These are phyloP conservation scores for Eucalyptus leucophloia DNA, from an alignment of 345 rosid species.

Conservation along the genomic window DNA sequence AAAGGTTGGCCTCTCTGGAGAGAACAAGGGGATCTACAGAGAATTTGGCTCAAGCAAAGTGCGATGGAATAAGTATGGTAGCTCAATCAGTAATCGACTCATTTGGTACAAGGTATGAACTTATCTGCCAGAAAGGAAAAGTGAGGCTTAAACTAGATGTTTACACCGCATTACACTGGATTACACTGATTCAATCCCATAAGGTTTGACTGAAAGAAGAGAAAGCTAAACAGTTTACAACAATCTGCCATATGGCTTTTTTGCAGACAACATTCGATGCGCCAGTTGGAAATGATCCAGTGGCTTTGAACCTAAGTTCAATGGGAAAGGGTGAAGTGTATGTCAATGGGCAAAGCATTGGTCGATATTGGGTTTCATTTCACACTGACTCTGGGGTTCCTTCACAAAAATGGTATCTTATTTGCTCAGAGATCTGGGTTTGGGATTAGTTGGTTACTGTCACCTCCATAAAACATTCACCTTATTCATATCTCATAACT, in stretches of 20 bases:
- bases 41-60: slow-evolving; percentile 22
- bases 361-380: slow-evolving; percentile 67
- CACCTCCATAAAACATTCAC: neutral
- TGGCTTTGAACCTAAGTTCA: slow-evolving; percentile 44
- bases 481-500: neutral
- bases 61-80: slow-evolving; percentile 32
- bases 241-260: neutral
- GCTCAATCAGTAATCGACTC: slow-evolving; percentile 25
- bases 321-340: slow-evolving; percentile 91
- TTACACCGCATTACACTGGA: neutral
- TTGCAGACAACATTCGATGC: slow-evolving; percentile 48
- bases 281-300: slow-evolving; percentile 46
- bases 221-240: neutral
- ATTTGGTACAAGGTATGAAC: slow-evolving; percentile 78
- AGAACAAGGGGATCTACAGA: slow-evolving; percentile 29
- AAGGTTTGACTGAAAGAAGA: neutral
- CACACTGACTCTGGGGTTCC: slow-evolving; percentile 37
- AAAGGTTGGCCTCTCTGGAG: slow-evolving; percentile 71
- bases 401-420: slow-evolving; percentile 50
- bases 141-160: neutral
- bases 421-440: neutral
- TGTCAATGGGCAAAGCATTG: slow-evolving; percentile 75
- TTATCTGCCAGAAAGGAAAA: neutral
- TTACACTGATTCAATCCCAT: neutral
- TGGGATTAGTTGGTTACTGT: neutral